A percentile compares a stretch with the other conserved stretches of the same genome.
phyloP scores from a whole-genome alignment of 1,284 basidiomycete genomes.

The Chiua sp. region DNA sequence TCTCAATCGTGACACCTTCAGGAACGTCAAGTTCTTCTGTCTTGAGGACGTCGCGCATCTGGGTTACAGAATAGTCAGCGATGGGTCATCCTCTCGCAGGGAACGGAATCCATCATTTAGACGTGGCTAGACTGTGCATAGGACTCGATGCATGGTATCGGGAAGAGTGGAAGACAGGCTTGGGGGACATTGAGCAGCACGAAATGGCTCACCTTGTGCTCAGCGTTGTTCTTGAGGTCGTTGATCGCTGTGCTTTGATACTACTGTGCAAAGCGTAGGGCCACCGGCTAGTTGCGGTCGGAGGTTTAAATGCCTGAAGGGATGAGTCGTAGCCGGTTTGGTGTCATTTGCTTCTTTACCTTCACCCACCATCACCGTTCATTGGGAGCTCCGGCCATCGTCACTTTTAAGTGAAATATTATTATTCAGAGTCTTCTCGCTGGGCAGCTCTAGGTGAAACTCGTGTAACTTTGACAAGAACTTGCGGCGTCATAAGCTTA shows the following conservation, averaged over 20 bases:
- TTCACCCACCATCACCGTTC: slow-evolving; percentile 56
- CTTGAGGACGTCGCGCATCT: slow-evolving; percentile 94
- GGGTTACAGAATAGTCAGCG: slow-evolving; percentile 21
- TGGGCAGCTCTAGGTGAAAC: slow-evolving; percentile 37
- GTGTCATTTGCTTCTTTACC: slow-evolving; percentile 38
- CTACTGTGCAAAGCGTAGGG: slow-evolving; percentile 3
- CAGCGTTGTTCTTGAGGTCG: slow-evolving; percentile 31
- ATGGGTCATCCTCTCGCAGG: slow-evolving; percentile 24
- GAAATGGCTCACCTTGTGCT: slow-evolving; percentile 34
- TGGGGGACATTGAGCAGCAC: background rate
- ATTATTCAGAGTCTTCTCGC: slow-evolving; percentile 41
- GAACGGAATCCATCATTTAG: slow-evolving; percentile 38
- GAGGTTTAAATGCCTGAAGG: slow-evolving; percentile 31
- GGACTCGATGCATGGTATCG: slow-evolving; percentile 4
- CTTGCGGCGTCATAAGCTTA: slow-evolving; percentile 39
- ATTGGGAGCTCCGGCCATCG: slow-evolving; percentile 38
- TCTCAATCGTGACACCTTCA: slow-evolving; percentile 79
- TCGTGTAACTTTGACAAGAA: slow-evolving; percentile 33
- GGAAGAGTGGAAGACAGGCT: background rate
- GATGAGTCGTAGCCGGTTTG: slow-evolving; percentile 29
- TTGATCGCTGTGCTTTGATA: slow-evolving; percentile 8
- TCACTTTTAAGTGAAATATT: slow-evolving; percentile 46
- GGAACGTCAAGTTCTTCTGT: slow-evolving; percentile 95
- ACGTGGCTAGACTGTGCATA: background rate
- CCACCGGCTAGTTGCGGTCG: slow-evolving; percentile 38